Evolutionary conservation across 768 basidiomycete species (phyloP), one percentile per base, ranked within the genome.

Genomic region (Pleurotus pulmonarius): DNA sequence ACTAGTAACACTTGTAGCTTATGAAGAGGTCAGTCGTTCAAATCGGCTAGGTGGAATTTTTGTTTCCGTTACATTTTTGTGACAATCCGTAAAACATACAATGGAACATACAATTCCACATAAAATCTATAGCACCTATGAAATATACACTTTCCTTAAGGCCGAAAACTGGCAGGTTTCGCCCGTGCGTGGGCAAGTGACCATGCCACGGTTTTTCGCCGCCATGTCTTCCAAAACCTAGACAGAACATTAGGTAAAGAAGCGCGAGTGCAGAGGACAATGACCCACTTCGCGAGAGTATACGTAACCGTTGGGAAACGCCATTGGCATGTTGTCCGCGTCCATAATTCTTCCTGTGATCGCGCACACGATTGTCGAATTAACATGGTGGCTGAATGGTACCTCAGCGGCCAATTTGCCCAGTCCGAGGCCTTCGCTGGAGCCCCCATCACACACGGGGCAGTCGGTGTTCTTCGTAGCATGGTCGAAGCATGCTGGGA

Each of bases 291-390:
- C 91, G 70, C 83, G 76, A n/a, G 93, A 95, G 69, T 98, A 98
- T 39, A 98, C 95, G 64, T 88, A 80, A 15, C 96, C 95, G 60
- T 92, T 85, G 2, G 94, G 90, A 62, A 97, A 92, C 11, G 86
- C 88, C 86, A 97, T 82, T 0, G 95, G 93, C 78, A 88, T 86
- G 63, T 95, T 95, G 67, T 94, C 86, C 61, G 86, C 94, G 64
- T 97, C 90, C 88, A 98, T 96, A 56, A 98, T 94, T 68, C 87
- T 86, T 22, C 96, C 94, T 60, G 83, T 93, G 64, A 98, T 80
- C 52, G 85, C 73, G 67, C 97, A 98, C 13, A 98, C 95, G 55
- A 99, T 92, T 0, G 92, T 96, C 18, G 94, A 96, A 66, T 96
- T 98, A 40, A 88, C 86, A 67, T 98, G 94, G 72, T 98, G 95